Percentiles rank a stretch among this genome's conserved stretches.
Evolutionary conservation across 2,329 filamentous ascomycete species (phyloP).

Genomic region (Hypoxylon sp.): DNA sequence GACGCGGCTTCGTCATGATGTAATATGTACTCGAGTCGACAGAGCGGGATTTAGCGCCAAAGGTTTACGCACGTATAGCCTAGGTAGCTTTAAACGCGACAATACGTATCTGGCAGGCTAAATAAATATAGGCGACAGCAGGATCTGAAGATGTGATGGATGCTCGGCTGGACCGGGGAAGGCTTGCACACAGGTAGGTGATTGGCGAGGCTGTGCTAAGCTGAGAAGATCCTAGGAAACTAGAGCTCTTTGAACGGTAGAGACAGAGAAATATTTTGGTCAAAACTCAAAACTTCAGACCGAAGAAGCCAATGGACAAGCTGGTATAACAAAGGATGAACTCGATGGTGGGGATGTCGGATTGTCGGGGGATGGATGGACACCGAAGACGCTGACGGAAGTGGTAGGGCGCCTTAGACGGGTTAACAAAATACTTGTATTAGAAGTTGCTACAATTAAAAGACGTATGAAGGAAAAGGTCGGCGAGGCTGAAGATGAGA

Average conservation of each 20-base stretch:
- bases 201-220: slow-evolving; percentile 8
- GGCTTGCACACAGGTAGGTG: slow-evolving; percentile 20
- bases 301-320: background rate
- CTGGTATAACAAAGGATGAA: slow-evolving; percentile 11
- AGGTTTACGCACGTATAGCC: background rate
- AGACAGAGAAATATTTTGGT: slow-evolving; percentile 11
- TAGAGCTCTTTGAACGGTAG: background rate
- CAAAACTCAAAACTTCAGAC: slow-evolving; percentile 8
- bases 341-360: slow-evolving; percentile 33
- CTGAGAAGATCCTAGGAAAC: slow-evolving; percentile 5
- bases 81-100: slow-evolving; percentile 21
- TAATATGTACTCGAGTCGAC: slow-evolving; percentile 6
- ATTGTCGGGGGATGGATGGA: slow-evolving; percentile 31
- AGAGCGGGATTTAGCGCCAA: background rate
- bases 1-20: slow-evolving; percentile 58
- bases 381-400: slow-evolving; percentile 21
- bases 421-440: slow-evolving; percentile 7
- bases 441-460: slow-evolving; percentile 1
- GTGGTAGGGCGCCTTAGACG: slow-evolving; percentile 21
- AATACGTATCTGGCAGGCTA: slow-evolving; percentile 6
- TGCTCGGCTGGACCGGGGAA: slow-evolving; percentile 24
- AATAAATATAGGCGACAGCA: slow-evolving; percentile 9
- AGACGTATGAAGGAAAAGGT: background rate
- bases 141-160: background rate
- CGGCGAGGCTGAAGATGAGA: background rate